Evolutionary conservation across 495 filamentous ascomycete species (phyloP).

Genomic region (Staphylotrichum longicolle): DNA sequence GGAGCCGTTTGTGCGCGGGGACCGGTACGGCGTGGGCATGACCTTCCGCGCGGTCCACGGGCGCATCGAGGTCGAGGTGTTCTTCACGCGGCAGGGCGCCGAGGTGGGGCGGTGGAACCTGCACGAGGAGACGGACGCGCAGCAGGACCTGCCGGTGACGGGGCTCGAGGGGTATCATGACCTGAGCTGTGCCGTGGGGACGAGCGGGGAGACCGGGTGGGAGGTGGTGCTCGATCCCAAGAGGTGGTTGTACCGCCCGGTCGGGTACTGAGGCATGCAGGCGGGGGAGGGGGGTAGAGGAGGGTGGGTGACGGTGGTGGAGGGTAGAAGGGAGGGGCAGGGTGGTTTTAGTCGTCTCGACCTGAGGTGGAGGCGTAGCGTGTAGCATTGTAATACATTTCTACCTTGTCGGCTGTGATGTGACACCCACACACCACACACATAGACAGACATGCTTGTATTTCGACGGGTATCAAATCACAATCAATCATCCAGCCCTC

Average conservation of each 20-base stretch:
- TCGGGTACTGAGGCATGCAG: constrained; percentile 14
- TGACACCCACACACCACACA: no score
- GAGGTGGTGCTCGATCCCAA: constrained; percentile 63
- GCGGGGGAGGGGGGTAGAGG: neutral
- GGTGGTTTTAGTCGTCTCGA: neutral
- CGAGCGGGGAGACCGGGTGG: constrained; percentile 69
- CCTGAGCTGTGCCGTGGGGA: constrained; percentile 75
- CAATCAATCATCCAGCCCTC: constrained; percentile 54
- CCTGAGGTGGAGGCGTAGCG: neutral
- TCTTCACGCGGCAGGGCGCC: constrained; percentile 72
- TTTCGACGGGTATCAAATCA: no score
- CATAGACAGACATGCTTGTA: no score
- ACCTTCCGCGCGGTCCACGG: constrained; percentile 48
- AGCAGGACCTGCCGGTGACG: constrained; percentile 58
- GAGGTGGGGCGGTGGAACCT: constrained; percentile 71
- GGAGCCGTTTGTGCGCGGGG: constrained; percentile 44
- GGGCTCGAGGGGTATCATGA: constrained; percentile 82
- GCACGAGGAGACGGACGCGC: constrained; percentile 75
- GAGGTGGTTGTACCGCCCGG: constrained; percentile 38
- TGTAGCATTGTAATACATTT: constrained; percentile 2
- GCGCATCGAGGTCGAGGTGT: constrained; percentile 59
- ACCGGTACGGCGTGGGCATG: constrained; percentile 64
- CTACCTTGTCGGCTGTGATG: no score
- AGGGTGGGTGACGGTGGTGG: neutral
- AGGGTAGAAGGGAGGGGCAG: neutral